A percentile compares a stretch with the other conserved stretches of the same genome.
Conservation (phyloP, 345 rosid species). For the Bruguiera gymnorhiza region DNA sequence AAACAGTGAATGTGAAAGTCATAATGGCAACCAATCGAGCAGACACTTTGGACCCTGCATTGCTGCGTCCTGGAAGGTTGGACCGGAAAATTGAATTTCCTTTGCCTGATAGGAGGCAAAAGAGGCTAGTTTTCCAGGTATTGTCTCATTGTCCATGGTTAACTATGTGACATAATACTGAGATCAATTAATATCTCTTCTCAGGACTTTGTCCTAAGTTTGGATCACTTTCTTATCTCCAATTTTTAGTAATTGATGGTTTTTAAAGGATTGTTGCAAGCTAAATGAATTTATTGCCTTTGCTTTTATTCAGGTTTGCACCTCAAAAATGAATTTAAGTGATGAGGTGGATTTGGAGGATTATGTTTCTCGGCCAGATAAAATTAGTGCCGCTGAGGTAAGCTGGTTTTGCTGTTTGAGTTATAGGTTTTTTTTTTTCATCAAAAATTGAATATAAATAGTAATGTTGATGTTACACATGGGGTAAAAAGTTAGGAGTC, state of each 20-base stretch:
- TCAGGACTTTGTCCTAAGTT: neutral
- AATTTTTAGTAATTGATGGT: neutral
- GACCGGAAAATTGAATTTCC: conserved; percentile 27
- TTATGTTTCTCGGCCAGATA: conserved; percentile 95
- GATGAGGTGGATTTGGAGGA: conserved; percentile 99
- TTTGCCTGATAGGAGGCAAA: conserved; percentile 15
- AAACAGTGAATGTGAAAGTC: conserved; percentile 65
- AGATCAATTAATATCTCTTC: neutral
- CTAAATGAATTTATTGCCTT: neutral
- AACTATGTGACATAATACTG: neutral
- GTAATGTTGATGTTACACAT: neutral
- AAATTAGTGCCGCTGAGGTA: conserved; percentile 99
- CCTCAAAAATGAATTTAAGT: conserved; percentile 90
- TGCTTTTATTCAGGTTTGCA: conserved; percentile 73
- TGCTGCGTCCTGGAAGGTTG: conserved; percentile 25
- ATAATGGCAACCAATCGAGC: conserved; percentile 26
- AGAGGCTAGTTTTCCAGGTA: conserved; percentile 16
- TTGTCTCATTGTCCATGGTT: neutral
- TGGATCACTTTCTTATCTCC: neutral
- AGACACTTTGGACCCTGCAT: conserved; percentile 29
- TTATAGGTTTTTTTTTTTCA: neutral
- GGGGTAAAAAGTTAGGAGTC: too few relatives aligned
- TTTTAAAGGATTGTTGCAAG: neutral
- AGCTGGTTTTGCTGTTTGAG: conserved; percentile 27
- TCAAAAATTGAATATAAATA: neutral